phyloP scores from a whole-genome alignment of 2,329 filamentous ascomycete genomes.

The Fonsecaea monophora region DNA sequence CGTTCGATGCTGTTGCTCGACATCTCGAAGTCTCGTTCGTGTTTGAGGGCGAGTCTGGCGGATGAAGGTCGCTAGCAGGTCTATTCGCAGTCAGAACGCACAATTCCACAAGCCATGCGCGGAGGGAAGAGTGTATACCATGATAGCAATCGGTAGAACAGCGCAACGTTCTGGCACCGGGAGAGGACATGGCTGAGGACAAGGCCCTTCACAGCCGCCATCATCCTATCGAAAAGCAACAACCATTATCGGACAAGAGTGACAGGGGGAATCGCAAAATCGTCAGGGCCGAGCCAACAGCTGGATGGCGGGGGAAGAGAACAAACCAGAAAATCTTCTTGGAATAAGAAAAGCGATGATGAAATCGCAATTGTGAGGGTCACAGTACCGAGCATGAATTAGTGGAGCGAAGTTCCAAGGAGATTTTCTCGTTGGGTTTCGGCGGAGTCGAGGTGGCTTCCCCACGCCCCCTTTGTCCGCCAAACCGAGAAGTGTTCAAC shows the following conservation, averaged over 20 bases:
- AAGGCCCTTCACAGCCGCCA: conserved; percentile 35
- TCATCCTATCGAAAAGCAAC: conserved; percentile 24
- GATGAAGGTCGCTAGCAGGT: conserved; percentile 46
- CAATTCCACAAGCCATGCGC: background rate
- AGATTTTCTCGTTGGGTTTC: background rate
- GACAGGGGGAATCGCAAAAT: background rate
- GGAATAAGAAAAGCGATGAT: background rate
- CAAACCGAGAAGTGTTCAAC: background rate
- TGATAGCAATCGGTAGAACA: conserved; percentile 33
- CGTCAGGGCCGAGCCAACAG: background rate
- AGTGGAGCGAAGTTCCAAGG: background rate
- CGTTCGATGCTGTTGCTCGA: conserved; percentile 50
- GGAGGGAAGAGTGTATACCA: conserved; percentile 34
- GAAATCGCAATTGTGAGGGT: background rate
- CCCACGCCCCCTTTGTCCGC: background rate
- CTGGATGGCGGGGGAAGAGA: background rate
- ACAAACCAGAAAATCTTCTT: background rate
- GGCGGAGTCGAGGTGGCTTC: conserved; percentile 3
- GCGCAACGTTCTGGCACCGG: conserved; percentile 32
- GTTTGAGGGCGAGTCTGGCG: conserved; percentile 37
- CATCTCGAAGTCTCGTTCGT: conserved; percentile 24
- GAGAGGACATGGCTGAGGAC: conserved; percentile 34
- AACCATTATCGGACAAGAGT: conserved; percentile 12
- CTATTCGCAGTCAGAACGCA: conserved; percentile 40
- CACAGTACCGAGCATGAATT: background rate